Evolutionary conservation across 2,329 filamentous ascomycete genomes (phyloP), one percentile per base, ranked within the genome.

Genomic region (Zasmidium angulare): DNA sequence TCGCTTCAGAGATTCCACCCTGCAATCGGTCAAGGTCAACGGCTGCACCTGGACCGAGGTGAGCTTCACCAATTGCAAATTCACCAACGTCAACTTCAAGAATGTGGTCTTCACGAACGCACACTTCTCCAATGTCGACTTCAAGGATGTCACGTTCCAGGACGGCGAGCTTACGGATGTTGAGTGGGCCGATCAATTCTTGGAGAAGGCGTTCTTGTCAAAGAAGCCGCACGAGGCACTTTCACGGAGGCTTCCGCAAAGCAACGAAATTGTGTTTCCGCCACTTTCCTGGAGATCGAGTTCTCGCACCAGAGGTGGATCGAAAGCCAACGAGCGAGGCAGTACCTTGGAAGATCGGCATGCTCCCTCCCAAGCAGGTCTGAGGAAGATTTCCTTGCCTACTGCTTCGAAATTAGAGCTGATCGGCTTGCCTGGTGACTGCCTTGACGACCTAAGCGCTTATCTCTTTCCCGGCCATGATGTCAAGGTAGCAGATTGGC

Each of bases 11-110:
- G n/a, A 26, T 9, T 29, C 31, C 9, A 43, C 43, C 2, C 14
- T 29, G 1, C 2, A 9, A 14, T 47, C 26, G 19, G 52, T 54
- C 12, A 2, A 10, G 14, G 52, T 54, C 3, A 24, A 21, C n/a
- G 14, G 29, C 12, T 31, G 52, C 14, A 19, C 20, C 12, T 54
- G 52, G 52, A n/a, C 47, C 21, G 22, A 29, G 14, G 52, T 54
- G 40, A 47, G 23, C 21, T 54, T 54, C 21, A 29, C 40, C 19
- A 24, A 47, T 3, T 54, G 52, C 52, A 54, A 31, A 7, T 47
- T 48, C 40, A 19, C 7, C 1, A 10, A 54, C 19, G 23, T 46
- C 20, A 47, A 2, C 12, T 54, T 54, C 22, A 26, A 21, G 7
- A 46, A 26, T 2, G 40, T 54, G 12, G 24, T 26, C 36, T 24